These are phyloP conservation scores for Ilyonectria robusta DNA, from an alignment of 2,329 filamentous ascomycete genomes.

Conservation along the genomic window DNA sequence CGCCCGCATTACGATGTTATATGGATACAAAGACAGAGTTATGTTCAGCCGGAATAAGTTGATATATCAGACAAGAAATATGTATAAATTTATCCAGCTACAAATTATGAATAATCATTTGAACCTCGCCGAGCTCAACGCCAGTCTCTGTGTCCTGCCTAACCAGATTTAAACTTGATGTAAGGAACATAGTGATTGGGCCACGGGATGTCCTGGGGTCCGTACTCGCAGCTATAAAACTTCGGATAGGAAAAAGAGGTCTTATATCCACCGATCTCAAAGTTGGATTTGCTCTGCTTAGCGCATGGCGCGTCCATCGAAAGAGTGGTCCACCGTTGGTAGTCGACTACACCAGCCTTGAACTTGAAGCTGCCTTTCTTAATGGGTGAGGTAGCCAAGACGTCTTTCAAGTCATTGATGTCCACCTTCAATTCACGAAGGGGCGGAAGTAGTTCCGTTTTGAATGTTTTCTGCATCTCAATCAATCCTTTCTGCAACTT, in stretches of 20 bases:
- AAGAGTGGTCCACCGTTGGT: constrained; percentile 10
- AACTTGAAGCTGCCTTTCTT: neutral
- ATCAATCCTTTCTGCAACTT: constrained; percentile 2
- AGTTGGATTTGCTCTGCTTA: neutral
- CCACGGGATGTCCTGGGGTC: constrained; percentile 12
- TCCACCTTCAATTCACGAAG: neutral
- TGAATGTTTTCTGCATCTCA: constrained; percentile 16
- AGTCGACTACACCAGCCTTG: constrained; percentile 1
- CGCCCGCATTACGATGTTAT: no score
- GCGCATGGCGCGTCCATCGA: constrained; percentile 12
- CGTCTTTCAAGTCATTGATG: constrained; percentile 6
- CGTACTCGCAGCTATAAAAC: constrained; percentile 13
- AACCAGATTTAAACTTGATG: neutral
- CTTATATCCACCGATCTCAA: constrained; percentile 16
- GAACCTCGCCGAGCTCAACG: no score
- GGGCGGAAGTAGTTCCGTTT: neutral
- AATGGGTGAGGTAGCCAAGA: constrained; percentile 2
- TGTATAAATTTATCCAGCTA: no score
- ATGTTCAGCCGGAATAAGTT: no score
- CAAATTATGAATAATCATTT: no score
- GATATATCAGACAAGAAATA: no score
- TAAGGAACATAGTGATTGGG: constrained; percentile 14
- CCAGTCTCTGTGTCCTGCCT: no score
- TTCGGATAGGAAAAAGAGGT: constrained; percentile 7
- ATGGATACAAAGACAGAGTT: no score